These are phyloP conservation scores for Selaginella moellendorffii DNA, from an alignment of 75 land plant genomes.

Conservation along the genomic window DNA sequence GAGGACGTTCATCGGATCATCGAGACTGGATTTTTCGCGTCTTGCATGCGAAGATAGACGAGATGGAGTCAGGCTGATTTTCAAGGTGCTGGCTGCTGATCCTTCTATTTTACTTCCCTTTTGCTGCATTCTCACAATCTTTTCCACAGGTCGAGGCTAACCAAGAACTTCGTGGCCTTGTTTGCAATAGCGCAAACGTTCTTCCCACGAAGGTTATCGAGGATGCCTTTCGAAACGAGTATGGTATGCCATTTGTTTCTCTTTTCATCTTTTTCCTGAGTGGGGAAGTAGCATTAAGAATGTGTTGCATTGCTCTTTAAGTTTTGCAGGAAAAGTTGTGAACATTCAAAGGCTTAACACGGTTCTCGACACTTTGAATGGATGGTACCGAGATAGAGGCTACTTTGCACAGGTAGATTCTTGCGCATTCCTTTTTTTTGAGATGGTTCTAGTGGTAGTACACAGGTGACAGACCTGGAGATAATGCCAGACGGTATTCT, in stretches of 20 bases:
- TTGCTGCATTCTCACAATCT: no score
- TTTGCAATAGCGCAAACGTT: conserved; percentile 96
- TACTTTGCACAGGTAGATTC: conserved; percentile 89
- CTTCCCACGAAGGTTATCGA: conserved; percentile 81
- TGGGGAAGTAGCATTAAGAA: no score
- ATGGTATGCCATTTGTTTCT: conserved; percentile 45
- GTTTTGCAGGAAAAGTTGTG: conserved; percentile 79
- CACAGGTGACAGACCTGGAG: conserved; percentile 78
- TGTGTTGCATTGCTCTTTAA: no score
- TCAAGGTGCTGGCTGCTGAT: conserved; percentile 72
- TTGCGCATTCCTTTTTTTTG: background rate
- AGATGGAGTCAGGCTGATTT: conserved; percentile 85
- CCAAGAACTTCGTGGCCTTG: conserved; percentile 86
- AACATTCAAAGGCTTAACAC: conserved; percentile 69
- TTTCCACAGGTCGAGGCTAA: conserved; percentile 85
- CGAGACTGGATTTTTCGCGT: conserved; percentile 57
- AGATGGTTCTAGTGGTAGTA: background rate
- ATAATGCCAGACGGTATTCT: conserved; percentile 90
- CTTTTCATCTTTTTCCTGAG: conserved; percentile 8
- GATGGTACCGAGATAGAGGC: conserved; percentile 86
- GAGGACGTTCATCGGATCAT: conserved; percentile 86
- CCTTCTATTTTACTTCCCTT: no score
- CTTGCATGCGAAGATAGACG: conserved; percentile 92
- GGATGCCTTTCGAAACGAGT: conserved; percentile 79
- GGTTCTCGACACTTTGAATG: conserved; percentile 71